A percentile compares a stretch with the other conserved stretches of the same genome.
Evolutionary conservation across 2,329 filamentous ascomycete species (phyloP).

Genomic region (Fusarium haematococcum): DNA sequence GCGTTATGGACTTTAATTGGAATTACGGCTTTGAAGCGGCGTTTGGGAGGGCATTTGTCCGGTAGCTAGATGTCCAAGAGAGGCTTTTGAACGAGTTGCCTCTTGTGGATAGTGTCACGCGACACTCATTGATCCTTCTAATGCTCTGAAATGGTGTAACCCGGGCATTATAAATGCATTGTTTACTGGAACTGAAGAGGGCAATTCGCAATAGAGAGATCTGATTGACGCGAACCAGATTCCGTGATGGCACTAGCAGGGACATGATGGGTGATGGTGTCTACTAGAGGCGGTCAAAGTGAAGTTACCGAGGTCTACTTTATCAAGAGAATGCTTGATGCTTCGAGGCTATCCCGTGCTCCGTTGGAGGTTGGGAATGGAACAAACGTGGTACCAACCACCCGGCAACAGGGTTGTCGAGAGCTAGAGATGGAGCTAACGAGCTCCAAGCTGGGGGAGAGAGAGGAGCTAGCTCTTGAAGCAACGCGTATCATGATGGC

Average conservation of each 20-base stretch:
- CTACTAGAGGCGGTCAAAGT: not conserved
- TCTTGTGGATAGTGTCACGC: not conserved
- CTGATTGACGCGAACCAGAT: not conserved
- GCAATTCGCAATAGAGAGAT: not conserved
- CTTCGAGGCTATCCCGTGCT: not conserved
- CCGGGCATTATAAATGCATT: not conserved
- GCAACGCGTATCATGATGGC: not conserved
- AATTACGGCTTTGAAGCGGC: constrained; percentile 10
- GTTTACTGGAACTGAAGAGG: not conserved
- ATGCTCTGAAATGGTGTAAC: not conserved
- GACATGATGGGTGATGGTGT: not conserved
- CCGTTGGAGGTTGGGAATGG: not conserved
- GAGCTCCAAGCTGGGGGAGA: not conserved
- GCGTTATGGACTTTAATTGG: constrained; percentile 15
- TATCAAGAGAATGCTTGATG: not conserved
- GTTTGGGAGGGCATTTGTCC: constrained; percentile 12
- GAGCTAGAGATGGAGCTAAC: not conserved
- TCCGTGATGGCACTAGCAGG: not conserved
- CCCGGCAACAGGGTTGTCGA: constrained; percentile 2
- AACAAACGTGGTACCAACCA: not conserved
- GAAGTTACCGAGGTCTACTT: not conserved
- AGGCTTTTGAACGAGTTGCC: not conserved
- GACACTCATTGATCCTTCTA: not conserved
- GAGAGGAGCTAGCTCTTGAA: not conserved
- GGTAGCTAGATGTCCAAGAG: not conserved